A percentile compares a stretch with the other conserved stretches of the same genome.
phyloP scores from a whole-genome alignment of 495 filamentous ascomycete genomes.

The Tuber brumale region DNA sequence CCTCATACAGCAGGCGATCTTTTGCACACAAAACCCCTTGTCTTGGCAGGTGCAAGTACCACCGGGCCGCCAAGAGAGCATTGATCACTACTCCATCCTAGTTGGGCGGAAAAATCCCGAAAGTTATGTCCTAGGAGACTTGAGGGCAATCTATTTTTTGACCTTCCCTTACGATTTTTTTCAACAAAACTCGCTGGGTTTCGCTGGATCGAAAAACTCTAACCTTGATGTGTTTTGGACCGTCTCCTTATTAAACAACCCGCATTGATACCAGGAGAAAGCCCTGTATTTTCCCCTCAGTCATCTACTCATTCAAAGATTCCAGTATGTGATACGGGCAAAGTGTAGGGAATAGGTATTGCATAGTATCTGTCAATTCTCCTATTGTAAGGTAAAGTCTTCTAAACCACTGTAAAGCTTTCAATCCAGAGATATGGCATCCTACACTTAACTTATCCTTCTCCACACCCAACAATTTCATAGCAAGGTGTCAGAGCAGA shows the following conservation, averaged over 20 bases:
- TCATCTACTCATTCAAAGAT: neutral
- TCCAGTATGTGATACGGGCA: neutral
- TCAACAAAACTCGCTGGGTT: neutral
- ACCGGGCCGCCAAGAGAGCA: neutral
- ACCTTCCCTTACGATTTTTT: neutral
- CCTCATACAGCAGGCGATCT: neutral
- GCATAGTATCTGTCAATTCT: neutral
- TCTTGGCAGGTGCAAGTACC: neutral
- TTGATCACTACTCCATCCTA: neutral
- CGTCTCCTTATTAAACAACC: neutral
- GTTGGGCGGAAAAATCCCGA: neutral
- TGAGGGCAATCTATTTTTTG: neutral
- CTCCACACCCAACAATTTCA: neutral
- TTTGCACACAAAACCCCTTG: neutral
- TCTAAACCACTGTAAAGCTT: neutral
- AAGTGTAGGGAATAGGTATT: neutral
- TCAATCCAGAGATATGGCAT: neutral
- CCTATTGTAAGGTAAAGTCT: neutral
- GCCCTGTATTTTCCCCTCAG: neutral
- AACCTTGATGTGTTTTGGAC: neutral
- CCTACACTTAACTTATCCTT: neutral
- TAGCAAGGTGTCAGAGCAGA: neutral
- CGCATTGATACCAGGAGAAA: neutral
- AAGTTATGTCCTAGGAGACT: neutral
- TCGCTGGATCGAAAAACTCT: neutral